phyloP scores from a whole-genome alignment of 2,329 filamentous ascomycete genomes.

The Epichloe baconii region DNA sequence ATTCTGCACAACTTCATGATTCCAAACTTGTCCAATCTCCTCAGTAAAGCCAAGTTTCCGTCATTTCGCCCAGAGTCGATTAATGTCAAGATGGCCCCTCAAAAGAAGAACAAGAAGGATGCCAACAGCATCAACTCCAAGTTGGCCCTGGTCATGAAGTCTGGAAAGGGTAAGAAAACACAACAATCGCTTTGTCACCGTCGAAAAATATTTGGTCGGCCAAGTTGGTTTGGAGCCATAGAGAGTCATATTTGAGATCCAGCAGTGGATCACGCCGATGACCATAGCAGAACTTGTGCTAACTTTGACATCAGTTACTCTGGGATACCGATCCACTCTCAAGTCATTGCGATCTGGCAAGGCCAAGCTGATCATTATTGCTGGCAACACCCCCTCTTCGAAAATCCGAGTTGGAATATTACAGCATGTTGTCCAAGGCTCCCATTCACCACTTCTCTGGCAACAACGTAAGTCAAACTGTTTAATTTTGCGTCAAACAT shows the following conservation, averaged over 20 bases:
- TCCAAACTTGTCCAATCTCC: background rate
- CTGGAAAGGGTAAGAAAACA: slow-evolving; percentile 56
- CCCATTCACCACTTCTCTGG: slow-evolving; percentile 95
- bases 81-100: slow-evolving; percentile 46
- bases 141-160: slow-evolving; percentile 51
- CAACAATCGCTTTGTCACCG: background rate
- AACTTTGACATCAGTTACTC: slow-evolving; percentile 19
- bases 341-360: slow-evolving; percentile 90
- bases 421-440: slow-evolving; percentile 85
- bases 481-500: background rate
- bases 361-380: slow-evolving; percentile 95
- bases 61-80: slow-evolving; percentile 20
- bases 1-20: background rate
- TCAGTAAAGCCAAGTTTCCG: slow-evolving; percentile 14
- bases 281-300: background rate
- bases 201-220: background rate
- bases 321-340: slow-evolving; percentile 37
- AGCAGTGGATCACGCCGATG: background rate
- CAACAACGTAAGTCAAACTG: slow-evolving; percentile 77
- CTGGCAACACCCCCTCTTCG: slow-evolving; percentile 93
- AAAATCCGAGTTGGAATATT: slow-evolving; percentile 96
- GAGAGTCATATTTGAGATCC: background rate
- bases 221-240: background rate
- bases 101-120: slow-evolving; percentile 79
- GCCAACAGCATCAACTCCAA: slow-evolving; percentile 55